Base-by-base conservation (phyloP, 2,329 filamentous ascomycete species). In the Cyanodermella asteris region DNA sequence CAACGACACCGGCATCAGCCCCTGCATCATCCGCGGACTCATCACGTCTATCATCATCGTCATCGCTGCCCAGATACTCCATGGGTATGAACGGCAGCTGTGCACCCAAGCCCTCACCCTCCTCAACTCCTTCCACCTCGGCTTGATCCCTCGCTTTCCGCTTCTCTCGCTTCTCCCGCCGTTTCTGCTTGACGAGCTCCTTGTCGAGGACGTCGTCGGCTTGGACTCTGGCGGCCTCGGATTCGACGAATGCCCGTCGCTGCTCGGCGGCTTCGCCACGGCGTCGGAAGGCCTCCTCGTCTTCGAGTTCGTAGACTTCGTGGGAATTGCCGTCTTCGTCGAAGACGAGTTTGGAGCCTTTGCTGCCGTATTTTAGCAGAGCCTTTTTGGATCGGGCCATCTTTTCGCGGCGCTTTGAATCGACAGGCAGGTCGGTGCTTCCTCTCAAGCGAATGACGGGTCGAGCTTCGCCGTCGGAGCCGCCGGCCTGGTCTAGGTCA, bases 331-430 rank as follows among this genome's bases (percentile, higher is more conserved):
- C 84, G 16, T 93, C 80, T 23, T 91, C 82, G 50, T 94, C 84
- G 45, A 84, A 97, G 5, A 93, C 61, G 6, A 93, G 55, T 45
- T 87, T 91, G 20, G 66, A 72, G 8, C 78, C 75, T 43, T 73
- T 75, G 42, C 80, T 77, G 56, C 81, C 90, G 56, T 78, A 76
- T 45, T 91, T 87, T 42, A 80, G 63, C 35, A 93, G 64, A 49
- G 90, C 76, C 61, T 91, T 91, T 60, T 93, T 94, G 12, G 77
- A 90, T 41, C 74, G 74, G 35, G 94, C 64, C n/a, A 91, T 64
- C 54, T 93, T 94, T 51, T 91, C 84, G 36, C 81, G 72, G 13
- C 87, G 78, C 48, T 94, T 90, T 8, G 81, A 91, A 53, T 97
- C 87, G 33, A 97, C 69, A 12, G 91, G 55, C 22, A 91, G 15